These are phyloP conservation scores for Elaphomyces granulatus DNA, from an alignment of 495 filamentous ascomycete genomes.

Conservation along the genomic window DNA sequence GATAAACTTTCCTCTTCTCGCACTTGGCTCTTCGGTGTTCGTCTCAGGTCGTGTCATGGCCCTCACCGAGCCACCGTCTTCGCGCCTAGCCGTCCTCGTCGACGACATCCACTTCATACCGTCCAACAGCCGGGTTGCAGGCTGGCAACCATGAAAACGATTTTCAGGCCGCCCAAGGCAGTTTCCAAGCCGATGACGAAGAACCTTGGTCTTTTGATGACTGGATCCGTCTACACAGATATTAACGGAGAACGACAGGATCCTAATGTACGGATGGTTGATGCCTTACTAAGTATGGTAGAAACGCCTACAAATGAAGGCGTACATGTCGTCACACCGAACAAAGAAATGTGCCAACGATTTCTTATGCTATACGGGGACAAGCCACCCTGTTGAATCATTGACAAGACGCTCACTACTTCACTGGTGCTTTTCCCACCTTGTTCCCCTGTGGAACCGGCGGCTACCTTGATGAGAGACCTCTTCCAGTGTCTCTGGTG, in stretches of 20 bases:
- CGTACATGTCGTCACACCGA: too few relatives aligned
- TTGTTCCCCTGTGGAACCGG: slow-evolving; percentile 9
- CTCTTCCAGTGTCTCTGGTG: slow-evolving; percentile 4
- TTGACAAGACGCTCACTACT: slow-evolving; percentile 7
- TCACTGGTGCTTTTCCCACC: slow-evolving; percentile 10
- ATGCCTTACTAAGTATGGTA: slow-evolving; percentile 1
- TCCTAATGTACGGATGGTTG: slow-evolving; percentile 4
- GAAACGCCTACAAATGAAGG: neutral
- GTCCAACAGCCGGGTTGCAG: neutral
- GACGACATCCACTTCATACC: too few relatives aligned
- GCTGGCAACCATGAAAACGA: slow-evolving; percentile 5
- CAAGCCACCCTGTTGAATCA: slow-evolving; percentile 4
- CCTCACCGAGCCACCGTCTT: too few relatives aligned
- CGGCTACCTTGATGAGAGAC: slow-evolving; percentile 10
- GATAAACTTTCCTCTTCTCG: too few relatives aligned
- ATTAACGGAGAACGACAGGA: slow-evolving; percentile 9
- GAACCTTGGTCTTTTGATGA: neutral
- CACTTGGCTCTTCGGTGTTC: too few relatives aligned
- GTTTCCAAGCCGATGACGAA: neutral
- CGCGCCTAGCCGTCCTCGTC: too few relatives aligned
- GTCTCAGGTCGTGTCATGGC: too few relatives aligned
- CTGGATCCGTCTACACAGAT: slow-evolving; percentile 6
- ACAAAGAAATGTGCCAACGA: too few relatives aligned
- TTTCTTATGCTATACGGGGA: too few relatives aligned
- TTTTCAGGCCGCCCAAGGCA: slow-evolving; percentile 2